Evolutionary conservation across 1,284 basidiomycete species (phyloP), one percentile per base, ranked within the genome.

Genomic region (Pseudozyma thailandica): DNA sequence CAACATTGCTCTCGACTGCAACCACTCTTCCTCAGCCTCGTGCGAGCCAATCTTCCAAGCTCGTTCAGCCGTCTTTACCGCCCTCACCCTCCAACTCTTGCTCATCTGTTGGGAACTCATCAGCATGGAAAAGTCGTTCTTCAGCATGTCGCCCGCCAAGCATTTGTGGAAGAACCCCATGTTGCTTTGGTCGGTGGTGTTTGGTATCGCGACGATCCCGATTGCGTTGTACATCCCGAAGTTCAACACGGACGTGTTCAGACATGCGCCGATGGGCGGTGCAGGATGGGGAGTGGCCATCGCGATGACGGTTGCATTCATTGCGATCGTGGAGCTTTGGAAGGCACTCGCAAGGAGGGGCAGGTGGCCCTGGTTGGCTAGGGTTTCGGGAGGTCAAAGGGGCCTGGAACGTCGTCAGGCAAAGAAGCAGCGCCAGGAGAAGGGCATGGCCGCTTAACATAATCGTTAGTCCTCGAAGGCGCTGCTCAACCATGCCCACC

Each of bases 61-160:
- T 7, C 72, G 78, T 23, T 72, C 71, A 15, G 74, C 78, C 4
- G 72, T 73, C n/a, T 80, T 78, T 44, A 73, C 73, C 21, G 63
- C 72, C 7, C 50, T 80, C 38, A 77, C 76, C 23, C 56, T 80
- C 23, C 77, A 79, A 56, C 56, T 70, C 31, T 58, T 80, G 7
- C 46, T 80, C 31, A 63, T 78, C 53, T 70, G 75, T 37, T 80
- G 78, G 78, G 74, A 77, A 58, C 50, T 79, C 46, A 68, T 79
- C 57, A 72, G 68, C 47, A 73, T 79, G 58, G 74, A 75, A 30
- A 59, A 68, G 50, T 73, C 72, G 49, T 74, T 79, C 51, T 75
- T 77, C 60, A 61, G 51, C 35, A 65, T 77, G 60, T 60, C 53
- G n/a, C 59, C 75, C 4, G 62, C 72, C 52, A 65, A 76, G 62